Conservation (phyloP, 805 yeast genomes). For the Priceomyces carsonii region DNA sequence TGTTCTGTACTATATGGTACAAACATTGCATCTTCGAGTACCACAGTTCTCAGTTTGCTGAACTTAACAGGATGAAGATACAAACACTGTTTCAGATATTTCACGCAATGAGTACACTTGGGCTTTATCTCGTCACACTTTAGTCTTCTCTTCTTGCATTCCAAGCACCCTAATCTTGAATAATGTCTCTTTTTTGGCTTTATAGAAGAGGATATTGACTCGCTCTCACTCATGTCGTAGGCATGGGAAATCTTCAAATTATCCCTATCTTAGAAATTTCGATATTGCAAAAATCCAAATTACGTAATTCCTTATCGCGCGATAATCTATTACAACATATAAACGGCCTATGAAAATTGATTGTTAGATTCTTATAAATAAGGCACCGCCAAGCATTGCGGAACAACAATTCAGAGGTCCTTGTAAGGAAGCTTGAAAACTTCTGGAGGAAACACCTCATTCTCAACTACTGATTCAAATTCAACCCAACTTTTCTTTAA, state of each 20-base stretch:
- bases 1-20: not conserved
- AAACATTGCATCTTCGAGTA: not conserved
- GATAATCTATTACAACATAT: too few species aligned
- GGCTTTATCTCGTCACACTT: conserved; percentile 15
- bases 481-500: conserved; percentile 28
- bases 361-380: too few species aligned
- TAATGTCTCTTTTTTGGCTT: not conserved
- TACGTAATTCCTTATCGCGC: too few species aligned
- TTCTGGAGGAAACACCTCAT: conserved; percentile 14
- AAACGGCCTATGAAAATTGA: too few species aligned
- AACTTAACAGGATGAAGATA: not conserved
- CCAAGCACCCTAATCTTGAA: conserved; percentile 15
- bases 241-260: too few species aligned
- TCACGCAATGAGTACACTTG: not conserved
- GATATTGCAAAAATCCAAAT: too few species aligned
- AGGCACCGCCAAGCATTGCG: too few species aligned
- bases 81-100: not conserved
- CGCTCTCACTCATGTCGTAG: too few species aligned
- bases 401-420: conserved; percentile 10
- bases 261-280: too few species aligned
- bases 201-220: too few species aligned
- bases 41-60: not conserved
- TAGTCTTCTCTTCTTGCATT: conserved; percentile 15
- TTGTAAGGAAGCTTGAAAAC: conserved; percentile 15
- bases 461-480: conserved; percentile 26